Conservation (phyloP, 805 yeast genomes). For the Lipomyces spencermartinsiae region DNA sequence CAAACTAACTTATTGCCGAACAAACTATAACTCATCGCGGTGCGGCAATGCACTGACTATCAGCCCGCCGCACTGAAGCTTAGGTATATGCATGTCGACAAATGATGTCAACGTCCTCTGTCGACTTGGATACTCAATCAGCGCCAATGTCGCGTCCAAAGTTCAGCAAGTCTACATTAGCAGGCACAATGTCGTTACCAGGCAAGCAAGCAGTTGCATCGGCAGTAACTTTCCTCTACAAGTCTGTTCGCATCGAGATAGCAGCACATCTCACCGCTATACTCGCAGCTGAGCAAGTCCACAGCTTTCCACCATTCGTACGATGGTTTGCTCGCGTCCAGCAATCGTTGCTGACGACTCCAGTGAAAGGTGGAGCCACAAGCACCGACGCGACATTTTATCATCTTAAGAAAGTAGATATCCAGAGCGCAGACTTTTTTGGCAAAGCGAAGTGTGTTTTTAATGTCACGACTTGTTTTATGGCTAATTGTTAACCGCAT, state of each 20-base stretch:
- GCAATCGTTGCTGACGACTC: conserved; percentile 17
- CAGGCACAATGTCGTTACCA: not conserved
- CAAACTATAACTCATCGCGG: no score
- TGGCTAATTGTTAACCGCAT: not conserved
- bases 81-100: no score
- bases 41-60: no score
- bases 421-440: conserved; percentile 41
- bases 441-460: conserved; percentile 17
- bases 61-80: no score
- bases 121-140: no score
- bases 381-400: conserved; percentile 11
- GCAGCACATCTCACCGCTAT: conserved; percentile 22
- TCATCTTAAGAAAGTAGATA: conserved; percentile 33
- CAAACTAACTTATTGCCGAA: no score
- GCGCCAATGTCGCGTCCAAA: no score
- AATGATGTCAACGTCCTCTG: no score
- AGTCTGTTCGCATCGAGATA: conserved; percentile 26
- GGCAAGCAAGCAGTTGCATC: not conserved
- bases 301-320: conserved; percentile 28
- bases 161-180: no score
- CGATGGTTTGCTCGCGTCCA: conserved; percentile 26
- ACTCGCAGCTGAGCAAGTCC: conserved; percentile 19
- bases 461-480: not conserved
- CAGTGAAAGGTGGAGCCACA: conserved; percentile 26
- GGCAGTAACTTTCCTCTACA: conserved; percentile 19